phyloP scores from a whole-genome alignment of 2,329 filamentous ascomycete species.

The Teratosphaeria destructans region DNA sequence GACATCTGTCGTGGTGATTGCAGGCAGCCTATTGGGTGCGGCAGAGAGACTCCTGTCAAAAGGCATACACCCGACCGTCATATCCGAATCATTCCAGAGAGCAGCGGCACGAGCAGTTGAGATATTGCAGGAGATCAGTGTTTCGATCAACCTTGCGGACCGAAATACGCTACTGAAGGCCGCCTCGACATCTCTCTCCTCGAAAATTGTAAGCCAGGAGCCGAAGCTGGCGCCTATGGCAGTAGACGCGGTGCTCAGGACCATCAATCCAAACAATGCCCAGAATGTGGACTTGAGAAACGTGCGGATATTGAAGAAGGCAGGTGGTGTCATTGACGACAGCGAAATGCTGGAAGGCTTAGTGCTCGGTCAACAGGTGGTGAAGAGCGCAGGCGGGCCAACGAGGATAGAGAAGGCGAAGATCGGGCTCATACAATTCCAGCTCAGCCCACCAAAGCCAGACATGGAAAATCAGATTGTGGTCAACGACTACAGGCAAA shows the following conservation, averaged over 20 bases:
- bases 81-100: constrained; percentile 94
- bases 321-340: constrained; percentile 95
- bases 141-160: constrained; percentile 81
- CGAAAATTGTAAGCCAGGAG: constrained; percentile 97
- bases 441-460: constrained; percentile 93
- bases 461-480: constrained; percentile 99
- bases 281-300: constrained; percentile 96
- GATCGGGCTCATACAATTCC: constrained; percentile 97
- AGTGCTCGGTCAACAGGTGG: constrained; percentile 80
- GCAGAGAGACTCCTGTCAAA: constrained; percentile 85
- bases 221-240: constrained; percentile 97
- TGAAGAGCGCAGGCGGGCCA: constrained; percentile 88
- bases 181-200: constrained; percentile 91
- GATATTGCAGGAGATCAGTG: constrained; percentile 89
- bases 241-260: constrained; percentile 89
- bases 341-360: constrained; percentile 94
- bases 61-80: constrained; percentile 92
- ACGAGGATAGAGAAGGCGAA: constrained; percentile 91
- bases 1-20: constrained; percentile 95
- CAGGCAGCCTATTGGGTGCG: constrained; percentile 84
- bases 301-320: constrained; percentile 94
- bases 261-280: constrained; percentile 89
- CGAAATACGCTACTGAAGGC: constrained; percentile 87
- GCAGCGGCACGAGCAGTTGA: constrained; percentile 81
- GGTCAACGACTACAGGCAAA: constrained; percentile 98